Evolutionary conservation across 495 filamentous ascomycete genomes (phyloP), one percentile per base, ranked within the genome.

Genomic region (Aspergillus heteromorphus): DNA sequence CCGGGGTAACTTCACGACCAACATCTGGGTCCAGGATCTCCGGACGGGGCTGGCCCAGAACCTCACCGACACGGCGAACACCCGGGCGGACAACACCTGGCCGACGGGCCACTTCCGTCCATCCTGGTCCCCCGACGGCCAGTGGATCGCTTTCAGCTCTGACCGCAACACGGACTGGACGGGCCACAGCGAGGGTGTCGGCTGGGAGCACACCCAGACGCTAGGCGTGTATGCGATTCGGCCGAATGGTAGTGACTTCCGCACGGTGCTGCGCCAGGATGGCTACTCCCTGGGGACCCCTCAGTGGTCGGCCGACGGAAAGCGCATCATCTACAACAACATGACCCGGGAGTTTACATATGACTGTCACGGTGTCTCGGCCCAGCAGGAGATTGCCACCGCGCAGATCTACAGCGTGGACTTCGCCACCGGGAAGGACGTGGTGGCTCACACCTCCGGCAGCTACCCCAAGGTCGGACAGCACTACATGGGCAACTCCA

Each of bases 121-220:
- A 20, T 62, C 45, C 0, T 70, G 57, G 59, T 68, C 69, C 2
- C 49, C 67, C 0, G 61, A 68, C 43, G 60, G 59, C 34, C 27
- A 56, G 11, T 54, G 52, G 45, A 45, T 62, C 25, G 55, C 48
- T n/a, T 60, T 60, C 41, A 49, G 42, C 36, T 56, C 53, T 19
- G 58, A 60, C 17, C 54, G 58, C 18, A 48, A 60, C 25, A 60
- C 58, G 21, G 58, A 51, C 31, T 60, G 58, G 58, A 56, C 53
- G 13, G 53, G 53, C 7, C 53, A 56, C 49, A 52, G 36, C 36
- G 50, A 53, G 10, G 43, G 43, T 16, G 38, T 41, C n/a, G 58
- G 53, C 20, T 60, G 58, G 58, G 58, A 60, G 17, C 58, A 56
- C 38, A 60, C 53, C 4, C 58, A 60, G 36, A 50, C 19, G 30